Conservation (phyloP, 2,329 filamentous ascomycete genomes). For the Balansia obtecta region DNA sequence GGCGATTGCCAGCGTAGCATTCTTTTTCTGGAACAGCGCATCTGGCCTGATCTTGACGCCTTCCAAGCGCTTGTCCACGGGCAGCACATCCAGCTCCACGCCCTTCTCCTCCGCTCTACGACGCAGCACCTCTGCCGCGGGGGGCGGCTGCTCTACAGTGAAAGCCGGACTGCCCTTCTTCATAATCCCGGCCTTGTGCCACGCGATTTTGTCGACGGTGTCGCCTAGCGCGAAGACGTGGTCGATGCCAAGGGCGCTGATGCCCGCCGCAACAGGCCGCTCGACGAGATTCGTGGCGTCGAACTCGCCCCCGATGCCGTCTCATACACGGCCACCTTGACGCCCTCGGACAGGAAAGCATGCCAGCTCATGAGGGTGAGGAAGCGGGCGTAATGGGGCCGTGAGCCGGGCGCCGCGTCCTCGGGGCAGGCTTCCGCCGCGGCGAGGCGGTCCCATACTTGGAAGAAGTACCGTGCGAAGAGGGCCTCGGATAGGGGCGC, state of each 20-base stretch:
- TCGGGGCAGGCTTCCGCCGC: constrained; percentile 21
- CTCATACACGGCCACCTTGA: constrained; percentile 53
- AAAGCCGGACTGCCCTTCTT: constrained; percentile 47
- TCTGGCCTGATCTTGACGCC: constrained; percentile 37
- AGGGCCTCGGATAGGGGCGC: constrained; percentile 41
- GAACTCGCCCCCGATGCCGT: constrained; percentile 53
- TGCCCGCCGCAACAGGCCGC: constrained; percentile 43
- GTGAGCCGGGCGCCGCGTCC: constrained; percentile 23
- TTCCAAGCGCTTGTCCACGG: constrained; percentile 31
- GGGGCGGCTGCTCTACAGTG: constrained; percentile 38
- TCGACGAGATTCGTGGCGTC: constrained; percentile 58
- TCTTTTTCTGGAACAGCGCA: constrained; percentile 46
- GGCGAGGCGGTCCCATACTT: constrained; percentile 49
- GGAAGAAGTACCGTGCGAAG: constrained; percentile 55
- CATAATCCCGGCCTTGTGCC: constrained; percentile 65
- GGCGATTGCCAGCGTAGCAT: constrained; percentile 40
- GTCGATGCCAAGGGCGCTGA: constrained; percentile 57
- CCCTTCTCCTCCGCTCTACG: constrained; percentile 40
- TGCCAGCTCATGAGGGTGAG: constrained; percentile 57
- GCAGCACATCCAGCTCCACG: constrained; percentile 33
- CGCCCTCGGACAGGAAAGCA: constrained; percentile 49
- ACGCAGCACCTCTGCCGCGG: constrained; percentile 31
- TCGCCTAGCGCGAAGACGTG: constrained; percentile 51
- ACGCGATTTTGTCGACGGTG: constrained; percentile 54
- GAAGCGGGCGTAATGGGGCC: constrained; percentile 48